These are phyloP conservation scores for Linnemannia elongata DNA, from an alignment of 192 early-diverging fungal species.

Conservation along the genomic window DNA sequence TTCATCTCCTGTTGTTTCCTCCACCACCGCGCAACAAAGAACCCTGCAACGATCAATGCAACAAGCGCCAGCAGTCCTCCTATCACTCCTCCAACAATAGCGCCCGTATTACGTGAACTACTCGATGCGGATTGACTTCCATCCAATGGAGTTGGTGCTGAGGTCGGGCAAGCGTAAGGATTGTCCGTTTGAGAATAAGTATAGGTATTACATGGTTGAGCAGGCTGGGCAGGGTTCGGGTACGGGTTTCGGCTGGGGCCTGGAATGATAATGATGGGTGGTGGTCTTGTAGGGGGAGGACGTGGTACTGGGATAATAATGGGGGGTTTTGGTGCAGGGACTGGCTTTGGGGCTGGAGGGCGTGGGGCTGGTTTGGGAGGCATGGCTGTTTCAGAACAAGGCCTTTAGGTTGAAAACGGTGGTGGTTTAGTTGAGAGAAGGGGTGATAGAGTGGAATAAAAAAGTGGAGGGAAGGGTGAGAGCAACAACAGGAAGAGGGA, in stretches of 20 bases:
- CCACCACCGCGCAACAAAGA: neutral
- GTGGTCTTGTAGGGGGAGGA: neutral
- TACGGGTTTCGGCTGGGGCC: neutral
- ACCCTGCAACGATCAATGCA: neutral
- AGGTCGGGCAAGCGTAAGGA: neutral
- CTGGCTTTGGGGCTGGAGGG: neutral
- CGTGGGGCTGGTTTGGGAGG: neutral
- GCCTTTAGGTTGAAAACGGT: neutral
- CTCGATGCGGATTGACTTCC: neutral
- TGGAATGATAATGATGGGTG: neutral
- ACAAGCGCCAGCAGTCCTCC: neutral
- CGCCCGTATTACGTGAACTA: neutral
- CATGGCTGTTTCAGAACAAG: neutral
- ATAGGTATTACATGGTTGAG: neutral
- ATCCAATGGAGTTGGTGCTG: neutral
- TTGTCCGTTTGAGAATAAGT: neutral
- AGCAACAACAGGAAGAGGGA: too few relatives aligned
- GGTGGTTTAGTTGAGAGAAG: neutral
- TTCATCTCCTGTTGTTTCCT: neutral
- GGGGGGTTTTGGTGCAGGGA: neutral
- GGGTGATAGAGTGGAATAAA: neutral
- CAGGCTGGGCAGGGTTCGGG: neutral
- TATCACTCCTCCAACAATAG: neutral
- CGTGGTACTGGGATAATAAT: neutral
- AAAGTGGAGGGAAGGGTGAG: neutral